Conservation (phyloP, 768 basidiomycete genomes). For the Amanita subjunquillea region DNA sequence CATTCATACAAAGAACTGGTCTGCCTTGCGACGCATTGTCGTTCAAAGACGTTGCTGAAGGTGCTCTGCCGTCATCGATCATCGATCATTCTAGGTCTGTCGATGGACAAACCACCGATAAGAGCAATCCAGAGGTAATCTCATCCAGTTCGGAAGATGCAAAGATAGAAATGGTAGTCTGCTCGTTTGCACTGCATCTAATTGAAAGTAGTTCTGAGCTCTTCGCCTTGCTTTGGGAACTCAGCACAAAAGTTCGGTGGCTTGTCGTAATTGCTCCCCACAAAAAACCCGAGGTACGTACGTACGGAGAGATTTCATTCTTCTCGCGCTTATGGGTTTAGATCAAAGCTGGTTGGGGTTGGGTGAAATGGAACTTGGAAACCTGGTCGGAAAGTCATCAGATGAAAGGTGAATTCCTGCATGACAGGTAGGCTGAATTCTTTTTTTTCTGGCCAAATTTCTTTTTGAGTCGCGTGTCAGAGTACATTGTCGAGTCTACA, state of each 20-base stretch:
- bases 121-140: constrained; percentile 1
- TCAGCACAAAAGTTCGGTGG: constrained; percentile 54
- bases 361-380: constrained; percentile 50
- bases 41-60: constrained; percentile 54
- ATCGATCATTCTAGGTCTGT: constrained; percentile 7
- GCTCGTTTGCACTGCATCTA: constrained; percentile 70
- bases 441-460: background rate
- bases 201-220: constrained; percentile 49
- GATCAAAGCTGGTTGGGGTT: constrained; percentile 63
- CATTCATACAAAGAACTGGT: constrained; percentile 45
- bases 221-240: constrained; percentile 53
- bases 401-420: constrained; percentile 35
- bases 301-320: background rate
- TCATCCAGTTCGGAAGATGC: constrained; percentile 1
- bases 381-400: constrained; percentile 29
- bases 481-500: constrained; percentile 45
- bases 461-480: constrained; percentile 14
- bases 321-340: constrained; percentile 11
- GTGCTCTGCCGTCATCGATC: constrained; percentile 30
- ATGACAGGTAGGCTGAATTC: constrained; percentile 30
- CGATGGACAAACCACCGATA: background rate
- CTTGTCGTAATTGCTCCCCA: constrained; percentile 64
- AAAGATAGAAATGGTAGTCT: constrained; percentile 50
- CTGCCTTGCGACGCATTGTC: constrained; percentile 46
- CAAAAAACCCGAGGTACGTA: constrained; percentile 68